phyloP scores from a whole-genome alignment of 2,329 filamentous ascomycete species.

The Chaetomium globosum region DNA sequence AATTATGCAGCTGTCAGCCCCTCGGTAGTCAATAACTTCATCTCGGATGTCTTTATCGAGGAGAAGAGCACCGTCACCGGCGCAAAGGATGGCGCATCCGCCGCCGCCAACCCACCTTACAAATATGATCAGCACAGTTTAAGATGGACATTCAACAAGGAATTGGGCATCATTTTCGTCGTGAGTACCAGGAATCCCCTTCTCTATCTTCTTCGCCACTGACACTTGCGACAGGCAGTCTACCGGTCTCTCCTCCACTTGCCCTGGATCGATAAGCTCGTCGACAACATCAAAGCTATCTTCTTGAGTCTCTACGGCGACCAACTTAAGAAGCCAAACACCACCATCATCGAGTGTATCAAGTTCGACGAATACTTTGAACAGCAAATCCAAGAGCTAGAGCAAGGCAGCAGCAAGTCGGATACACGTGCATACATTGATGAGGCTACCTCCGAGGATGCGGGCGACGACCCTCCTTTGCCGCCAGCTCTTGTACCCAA shows the following conservation, averaged over 20 bases:
- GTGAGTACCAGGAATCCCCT: constrained; percentile 53
- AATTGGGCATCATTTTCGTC: constrained; percentile 93
- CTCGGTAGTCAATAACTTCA: constrained; percentile 88
- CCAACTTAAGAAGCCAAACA: constrained; percentile 79
- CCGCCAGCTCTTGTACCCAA: constrained; percentile 47
- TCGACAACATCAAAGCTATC: constrained; percentile 91
- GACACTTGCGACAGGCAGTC: constrained; percentile 67
- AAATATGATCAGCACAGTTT: constrained; percentile 91
- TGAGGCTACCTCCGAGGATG: constrained; percentile 42
- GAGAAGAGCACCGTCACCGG: constrained; percentile 71
- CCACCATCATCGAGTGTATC: constrained; percentile 73
- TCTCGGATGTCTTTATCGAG: constrained; percentile 96
- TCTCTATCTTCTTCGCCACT: not conserved
- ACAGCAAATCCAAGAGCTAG: constrained; percentile 83
- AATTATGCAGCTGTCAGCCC: constrained; percentile 78
- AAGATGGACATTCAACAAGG: constrained; percentile 91
- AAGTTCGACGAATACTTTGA: constrained; percentile 93
- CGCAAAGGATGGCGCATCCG: constrained; percentile 61
- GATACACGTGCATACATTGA: constrained; percentile 40
- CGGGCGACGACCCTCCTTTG: constrained; percentile 46
- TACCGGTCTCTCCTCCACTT: constrained; percentile 95
- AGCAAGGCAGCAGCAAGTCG: constrained; percentile 52
- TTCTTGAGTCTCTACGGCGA: constrained; percentile 90
- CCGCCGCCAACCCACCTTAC: constrained; percentile 71
- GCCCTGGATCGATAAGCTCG: constrained; percentile 93